Evolutionary conservation across 1,139 yeast genomes (phyloP), one percentile per base, ranked within the genome.

Genomic region (Saccharomyces hybrid): DNA sequence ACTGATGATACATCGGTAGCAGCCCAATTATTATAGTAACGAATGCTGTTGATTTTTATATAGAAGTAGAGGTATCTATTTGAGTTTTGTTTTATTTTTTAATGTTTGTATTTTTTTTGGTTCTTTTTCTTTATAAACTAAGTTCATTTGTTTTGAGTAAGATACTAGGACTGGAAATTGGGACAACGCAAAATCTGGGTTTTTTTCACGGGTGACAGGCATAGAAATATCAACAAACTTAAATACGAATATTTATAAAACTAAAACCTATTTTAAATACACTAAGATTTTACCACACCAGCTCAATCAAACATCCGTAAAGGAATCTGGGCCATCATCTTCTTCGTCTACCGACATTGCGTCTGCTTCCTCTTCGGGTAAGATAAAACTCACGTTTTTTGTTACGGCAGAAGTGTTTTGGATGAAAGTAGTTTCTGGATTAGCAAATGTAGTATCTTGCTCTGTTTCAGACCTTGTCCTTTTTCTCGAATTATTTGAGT

Each of bases 361-460:
- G 8, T 58, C 56, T 6, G 53, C 60, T 46, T 31, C 51, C 2
- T 53, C 52, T 20, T 56, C 59, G 7, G 63, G 61, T 49, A 56
- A 53, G 32, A 53, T 50, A 51, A 55, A 62, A 49, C 61, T 57
- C 38, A 61, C 67, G 48, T 57, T 60, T 42, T 60, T 62, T 23
- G 47, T 52, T 6, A 41, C 50, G 8, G 55, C 57, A 5, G 50
- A 56, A 20, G 27, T 5, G 14, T 46, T 55, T 8, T 52, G 38
- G 11, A 25, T 28, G 32, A 38, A 16, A 14, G 13, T 16, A 27
- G 7, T 27, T 7, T 50, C 49, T 27, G 27, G 34, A 11, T 41
- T 27, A 23, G 29, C 47, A 1, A 9, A 34, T 13, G 44, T 49
- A 6, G 32, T 32, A 8, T 53, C 47, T 5, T 16, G 42, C 3